A percentile compares a stretch with the other conserved stretches of the same genome.
Evolutionary conservation across 768 basidiomycete species (phyloP).

Genomic region (Hypholoma fasciculare): DNA sequence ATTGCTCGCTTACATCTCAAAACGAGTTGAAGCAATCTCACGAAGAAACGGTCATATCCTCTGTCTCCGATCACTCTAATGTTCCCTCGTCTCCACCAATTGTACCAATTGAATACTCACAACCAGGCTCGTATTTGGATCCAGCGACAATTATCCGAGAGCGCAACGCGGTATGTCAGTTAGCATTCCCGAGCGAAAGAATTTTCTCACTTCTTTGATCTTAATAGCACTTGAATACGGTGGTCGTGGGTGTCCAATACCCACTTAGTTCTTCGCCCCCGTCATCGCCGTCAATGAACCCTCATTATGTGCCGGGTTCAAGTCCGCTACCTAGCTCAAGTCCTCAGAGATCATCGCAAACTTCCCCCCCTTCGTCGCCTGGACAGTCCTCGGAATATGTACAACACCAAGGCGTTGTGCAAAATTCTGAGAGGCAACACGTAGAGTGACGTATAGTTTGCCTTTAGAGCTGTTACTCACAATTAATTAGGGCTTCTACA

Average conservation of each 20-base stretch:
- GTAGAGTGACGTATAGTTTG: conserved; percentile 2
- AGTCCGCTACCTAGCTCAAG: conserved; percentile 37
- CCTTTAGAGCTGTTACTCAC: neutral
- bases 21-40: conserved; percentile 14
- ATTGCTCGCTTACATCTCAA: conserved; percentile 8
- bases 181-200: conserved; percentile 19
- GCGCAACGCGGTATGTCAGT: conserved; percentile 24
- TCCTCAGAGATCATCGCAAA: conserved; percentile 13
- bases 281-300: conserved; percentile 24
- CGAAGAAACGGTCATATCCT: conserved; percentile 17
- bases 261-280: conserved; percentile 23
- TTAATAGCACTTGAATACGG: conserved; percentile 22
- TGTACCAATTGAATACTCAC: conserved; percentile 20
- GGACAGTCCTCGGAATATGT: conserved; percentile 26
- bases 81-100: conserved; percentile 18
- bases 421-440: conserved; percentile 6
- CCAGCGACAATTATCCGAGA: conserved; percentile 24
- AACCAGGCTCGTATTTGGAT: conserved; percentile 22
- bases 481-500: conserved; percentile 9
- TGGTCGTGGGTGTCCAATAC: conserved; percentile 21
- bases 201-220: conserved; percentile 25
- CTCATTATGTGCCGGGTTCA: conserved; percentile 42
- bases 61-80: conserved; percentile 20
- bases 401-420: neutral
- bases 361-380: conserved; percentile 33